Evolutionary conservation across 2,329 filamentous ascomycete genomes (phyloP).

Genomic region (Cytospora chrysosperma): DNA sequence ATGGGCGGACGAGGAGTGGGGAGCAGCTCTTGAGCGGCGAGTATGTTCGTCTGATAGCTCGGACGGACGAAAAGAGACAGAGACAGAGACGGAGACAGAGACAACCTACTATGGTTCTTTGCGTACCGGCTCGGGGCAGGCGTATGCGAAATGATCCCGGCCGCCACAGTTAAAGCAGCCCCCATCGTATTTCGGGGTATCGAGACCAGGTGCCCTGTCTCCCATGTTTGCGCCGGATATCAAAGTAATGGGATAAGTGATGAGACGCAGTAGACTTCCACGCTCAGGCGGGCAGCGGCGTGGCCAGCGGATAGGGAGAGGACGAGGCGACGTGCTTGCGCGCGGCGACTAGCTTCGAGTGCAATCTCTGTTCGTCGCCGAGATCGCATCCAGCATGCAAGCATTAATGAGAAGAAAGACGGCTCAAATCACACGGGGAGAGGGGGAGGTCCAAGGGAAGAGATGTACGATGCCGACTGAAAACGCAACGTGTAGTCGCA

Average conservation of each 20-base stretch:
- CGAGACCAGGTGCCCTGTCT: slow-evolving; percentile 31
- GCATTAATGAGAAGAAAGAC: background rate
- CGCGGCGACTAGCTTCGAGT: background rate
- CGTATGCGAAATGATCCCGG: slow-evolving; percentile 51
- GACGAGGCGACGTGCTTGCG: background rate
- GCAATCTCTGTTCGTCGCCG: background rate
- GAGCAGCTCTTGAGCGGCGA: background rate
- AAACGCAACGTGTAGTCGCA: background rate
- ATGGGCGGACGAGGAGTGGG: slow-evolving; percentile 7
- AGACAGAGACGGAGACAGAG: too few relatives aligned
- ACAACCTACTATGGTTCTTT: slow-evolving; percentile 50
- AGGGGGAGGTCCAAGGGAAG: background rate
- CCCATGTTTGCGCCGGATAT: slow-evolving; percentile 29
- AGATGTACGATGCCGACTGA: background rate
- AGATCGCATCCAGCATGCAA: background rate
- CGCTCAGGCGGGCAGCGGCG: background rate
- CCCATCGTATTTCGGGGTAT: slow-evolving; percentile 32
- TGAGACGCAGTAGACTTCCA: background rate
- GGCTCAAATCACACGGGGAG: background rate
- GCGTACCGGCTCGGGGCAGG: slow-evolving; percentile 52
- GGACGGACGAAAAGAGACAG: slow-evolving; percentile 3
- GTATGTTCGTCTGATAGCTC: background rate
- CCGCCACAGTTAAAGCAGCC: slow-evolving; percentile 56
- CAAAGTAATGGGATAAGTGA: background rate
- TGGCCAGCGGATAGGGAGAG: background rate